Base-by-base conservation (phyloP, 805 yeast genomes). In the Yarrowia sp. region DNA sequence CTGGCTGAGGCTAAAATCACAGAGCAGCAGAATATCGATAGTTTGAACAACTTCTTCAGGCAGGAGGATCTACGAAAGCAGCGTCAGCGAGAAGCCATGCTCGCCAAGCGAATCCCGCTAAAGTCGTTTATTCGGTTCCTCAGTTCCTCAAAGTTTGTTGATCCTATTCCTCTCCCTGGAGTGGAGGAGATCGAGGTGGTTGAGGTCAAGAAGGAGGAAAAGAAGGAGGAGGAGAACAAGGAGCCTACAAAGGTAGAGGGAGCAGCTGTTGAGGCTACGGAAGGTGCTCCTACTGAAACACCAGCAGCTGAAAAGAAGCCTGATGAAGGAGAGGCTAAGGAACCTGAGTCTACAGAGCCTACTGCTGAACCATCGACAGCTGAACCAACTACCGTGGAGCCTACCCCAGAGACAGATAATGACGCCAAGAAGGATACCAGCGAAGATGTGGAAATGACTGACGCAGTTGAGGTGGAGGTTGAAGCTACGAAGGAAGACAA, bases 1-100 rank as follows among this genome's bases (percentile, higher is more conserved):
- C 77, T 90, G 53, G 88, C 84, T n/a, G 95, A 92, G 75, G 98
- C 99, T 0, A 80, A 87, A 55, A 89, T 88, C 72, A 95, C 98
- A 0, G 99, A 95, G 77, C 83, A 84, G 74, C 83, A 84, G 52
- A 95, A 95, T 76, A 79, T 86, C 2, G 80, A 85, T 34, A 89
- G 97, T 2, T 80, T 95, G 71, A 86, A 89, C 70, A 82, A 84
- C 73, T 95, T 90, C 74, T 86, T 88, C 72, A 96, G 93, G 73
- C 94, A 91, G 74, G 99, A 95, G 75, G 80, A 89, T 49, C 87
- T 86, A 56, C 88, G 91, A 73, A 92, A 91, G 75, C 87, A 88
- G 75, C 84, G 84, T 66, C 94, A 93, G 74, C 80, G 93, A 68
- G 91, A 89, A 53, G 78, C 90, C 69, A 85, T 90, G 76, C 81